These are phyloP conservation scores for Ulota crispa DNA, from an alignment of 225 moss, liverwort and hornwort species.

Conservation along the genomic window DNA sequence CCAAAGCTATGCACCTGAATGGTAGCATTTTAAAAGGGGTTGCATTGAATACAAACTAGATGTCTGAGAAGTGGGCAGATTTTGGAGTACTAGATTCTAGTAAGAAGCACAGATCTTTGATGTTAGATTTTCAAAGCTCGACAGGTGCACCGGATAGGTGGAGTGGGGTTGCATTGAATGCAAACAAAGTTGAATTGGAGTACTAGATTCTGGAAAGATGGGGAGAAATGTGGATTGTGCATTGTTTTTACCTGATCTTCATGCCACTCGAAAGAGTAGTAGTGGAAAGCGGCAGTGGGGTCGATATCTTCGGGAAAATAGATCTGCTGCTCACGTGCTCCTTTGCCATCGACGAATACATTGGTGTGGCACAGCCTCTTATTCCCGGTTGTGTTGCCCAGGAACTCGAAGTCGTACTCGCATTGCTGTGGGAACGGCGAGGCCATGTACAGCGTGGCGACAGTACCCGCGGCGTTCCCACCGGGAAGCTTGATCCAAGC, in stretches of 20 bases:
- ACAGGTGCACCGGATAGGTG: no score
- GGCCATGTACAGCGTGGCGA: conserved; percentile 47
- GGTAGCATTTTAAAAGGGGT: no score
- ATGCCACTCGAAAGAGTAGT: conserved; percentile 51
- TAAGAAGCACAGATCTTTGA: no score
- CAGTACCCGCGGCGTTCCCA: conserved; percentile 38
- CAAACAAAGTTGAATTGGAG: no score
- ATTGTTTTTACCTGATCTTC: neutral
- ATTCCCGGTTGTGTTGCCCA: conserved; percentile 13
- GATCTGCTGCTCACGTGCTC: conserved; percentile 55
- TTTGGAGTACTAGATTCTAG: no score
- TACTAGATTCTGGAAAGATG: no score
- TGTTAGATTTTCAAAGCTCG: no score
- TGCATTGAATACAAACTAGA: no score
- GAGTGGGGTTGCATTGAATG: no score
- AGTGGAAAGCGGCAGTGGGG: conserved; percentile 30
- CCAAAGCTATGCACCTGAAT: no score
- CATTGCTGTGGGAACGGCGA: conserved; percentile 33
- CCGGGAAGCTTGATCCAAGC: conserved; percentile 36
- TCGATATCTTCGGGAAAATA: conserved; percentile 24
- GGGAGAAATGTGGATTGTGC: no score
- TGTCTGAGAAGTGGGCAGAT: no score
- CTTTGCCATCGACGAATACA: conserved; percentile 35
- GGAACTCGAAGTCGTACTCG: conserved; percentile 55
- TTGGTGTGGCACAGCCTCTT: conserved; percentile 41